phyloP scores from a whole-genome alignment of 2,329 filamentous ascomycete species.

The Fonsecaea pedrosoi region DNA sequence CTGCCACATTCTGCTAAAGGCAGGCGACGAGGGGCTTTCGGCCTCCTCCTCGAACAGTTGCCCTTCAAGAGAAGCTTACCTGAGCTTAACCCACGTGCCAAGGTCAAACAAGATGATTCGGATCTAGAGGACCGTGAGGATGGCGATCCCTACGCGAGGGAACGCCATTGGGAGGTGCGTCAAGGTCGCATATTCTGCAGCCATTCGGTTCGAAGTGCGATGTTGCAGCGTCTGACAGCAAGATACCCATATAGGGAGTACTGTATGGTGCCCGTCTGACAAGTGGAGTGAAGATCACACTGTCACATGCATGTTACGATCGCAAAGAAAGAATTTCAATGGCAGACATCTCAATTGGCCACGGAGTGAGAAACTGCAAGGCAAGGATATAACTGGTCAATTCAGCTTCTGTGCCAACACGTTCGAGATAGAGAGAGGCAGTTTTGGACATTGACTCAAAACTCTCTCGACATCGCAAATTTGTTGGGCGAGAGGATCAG shows the following conservation, averaged over 20 bases:
- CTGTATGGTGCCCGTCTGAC: not conserved
- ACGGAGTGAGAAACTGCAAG: not conserved
- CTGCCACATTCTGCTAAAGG: not conserved
- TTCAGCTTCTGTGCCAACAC: not conserved
- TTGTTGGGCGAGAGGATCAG: not conserved
- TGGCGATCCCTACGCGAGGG: slow-evolving; percentile 6
- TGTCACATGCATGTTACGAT: not conserved
- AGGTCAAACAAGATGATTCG: slow-evolving; percentile 26
- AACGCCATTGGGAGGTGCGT: not conserved
- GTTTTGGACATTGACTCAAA: not conserved
- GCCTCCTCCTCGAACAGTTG: not conserved
- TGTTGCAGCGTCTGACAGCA: slow-evolving; percentile 9
- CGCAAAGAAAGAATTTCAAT: not conserved
- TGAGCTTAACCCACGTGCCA: slow-evolving; percentile 24
- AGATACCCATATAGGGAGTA: not conserved
- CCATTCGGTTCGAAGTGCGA: slow-evolving; percentile 21
- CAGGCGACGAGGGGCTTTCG: slow-evolving; percentile 1
- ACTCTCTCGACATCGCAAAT: not conserved
- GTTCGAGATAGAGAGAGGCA: not conserved
- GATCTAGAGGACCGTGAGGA: slow-evolving; percentile 1
- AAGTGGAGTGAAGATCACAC: not conserved
- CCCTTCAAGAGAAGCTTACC: not conserved
- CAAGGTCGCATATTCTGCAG: not conserved
- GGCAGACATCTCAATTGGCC: not conserved
- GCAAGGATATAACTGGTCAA: not conserved